Evolutionary conservation across 2,329 filamentous ascomycete genomes (phyloP), one percentile per base, ranked within the genome.

Genomic region (Trichoderma oligosporum): DNA sequence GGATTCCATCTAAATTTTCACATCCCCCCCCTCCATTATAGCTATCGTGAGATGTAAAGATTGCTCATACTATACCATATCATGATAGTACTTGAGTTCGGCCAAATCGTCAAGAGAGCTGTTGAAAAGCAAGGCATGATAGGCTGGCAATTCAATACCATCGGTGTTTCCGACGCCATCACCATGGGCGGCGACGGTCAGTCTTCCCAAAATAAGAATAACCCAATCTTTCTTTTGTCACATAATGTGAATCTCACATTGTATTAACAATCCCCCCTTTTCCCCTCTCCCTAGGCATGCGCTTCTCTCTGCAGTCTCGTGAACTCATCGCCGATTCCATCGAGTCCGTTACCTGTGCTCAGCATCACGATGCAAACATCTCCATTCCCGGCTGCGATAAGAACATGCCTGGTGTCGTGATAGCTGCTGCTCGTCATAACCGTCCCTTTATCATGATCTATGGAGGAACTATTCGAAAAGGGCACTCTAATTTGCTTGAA

Each of bases 241-340:
- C 18, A 41, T 0, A 47, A n/a, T n/a, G n/a, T n/a, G n/a, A n/a
- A n/a, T n/a, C n/a, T n/a, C n/a, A n/a, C n/a, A n/a, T n/a, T n/a
- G n/a, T n/a, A n/a, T n/a, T n/a, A n/a, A n/a, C n/a, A n/a, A n/a
- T n/a, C n/a, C n/a, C 18, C 18, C 14, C 16, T 39, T 14, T 41
- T 24, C n/a, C 2, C 11, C 29, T 16, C 39, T n/a, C n/a, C n/a
- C 16, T 61, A 92, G 89, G 92, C 62, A 97, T 97, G 93, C 82
- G 93, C 55, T 97, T 91, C 75, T 96, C 91, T 22, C 82, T 97
- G 4, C 92, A 96, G 69, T 89, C 88, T 1, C 83, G 92, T 59
- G 92, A 97, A 68, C 85, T 97, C 63, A 97, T 97, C 63, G 92
- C 92, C 62, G 92, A 97, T 74, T 92, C 87, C 64, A 91, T 97